Percentiles rank a stretch among this genome's conserved stretches.
These are phyloP conservation scores for Botryotinia convoluta DNA, from an alignment of 2,329 filamentous ascomycete genomes.

Conservation along the genomic window DNA sequence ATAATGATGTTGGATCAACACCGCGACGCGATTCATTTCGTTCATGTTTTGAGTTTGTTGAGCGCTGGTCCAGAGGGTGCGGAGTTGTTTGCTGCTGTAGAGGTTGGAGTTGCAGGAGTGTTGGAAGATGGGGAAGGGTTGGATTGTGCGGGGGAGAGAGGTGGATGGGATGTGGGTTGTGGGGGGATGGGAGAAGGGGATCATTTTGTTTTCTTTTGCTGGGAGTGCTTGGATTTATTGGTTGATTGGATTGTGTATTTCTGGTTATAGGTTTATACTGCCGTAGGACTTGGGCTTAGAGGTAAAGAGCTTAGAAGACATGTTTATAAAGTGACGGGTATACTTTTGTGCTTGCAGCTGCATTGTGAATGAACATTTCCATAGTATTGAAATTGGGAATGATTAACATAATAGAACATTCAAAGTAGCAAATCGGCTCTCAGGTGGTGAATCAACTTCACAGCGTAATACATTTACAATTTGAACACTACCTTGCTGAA, in stretches of 20 bases:
- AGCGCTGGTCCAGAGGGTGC: neutral
- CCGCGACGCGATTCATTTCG: neutral
- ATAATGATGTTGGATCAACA: neutral
- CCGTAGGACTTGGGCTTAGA: neutral
- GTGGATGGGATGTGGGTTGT: neutral
- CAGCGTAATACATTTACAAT: neutral
- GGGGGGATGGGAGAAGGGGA: neutral
- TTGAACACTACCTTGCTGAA: neutral
- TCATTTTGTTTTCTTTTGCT: neutral
- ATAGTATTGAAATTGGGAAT: neutral
- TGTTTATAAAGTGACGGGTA: neutral
- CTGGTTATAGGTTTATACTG: neutral
- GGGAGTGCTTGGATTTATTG: neutral
- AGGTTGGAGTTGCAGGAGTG: neutral
- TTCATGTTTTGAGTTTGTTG: neutral
- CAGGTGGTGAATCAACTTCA: neutral
- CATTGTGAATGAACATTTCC: neutral
- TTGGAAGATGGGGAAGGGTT: neutral
- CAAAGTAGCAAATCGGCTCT: fast-evolving
- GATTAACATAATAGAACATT: neutral
- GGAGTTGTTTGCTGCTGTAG: neutral
- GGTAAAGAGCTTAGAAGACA: neutral
- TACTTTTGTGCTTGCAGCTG: neutral
- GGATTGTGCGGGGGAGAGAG: too few species aligned
- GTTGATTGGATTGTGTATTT: neutral